A percentile compares a stretch with the other conserved stretches of the same genome.
phyloP scores from a whole-genome alignment of 345 rosid species.

The Gynandropsis gynandra region DNA sequence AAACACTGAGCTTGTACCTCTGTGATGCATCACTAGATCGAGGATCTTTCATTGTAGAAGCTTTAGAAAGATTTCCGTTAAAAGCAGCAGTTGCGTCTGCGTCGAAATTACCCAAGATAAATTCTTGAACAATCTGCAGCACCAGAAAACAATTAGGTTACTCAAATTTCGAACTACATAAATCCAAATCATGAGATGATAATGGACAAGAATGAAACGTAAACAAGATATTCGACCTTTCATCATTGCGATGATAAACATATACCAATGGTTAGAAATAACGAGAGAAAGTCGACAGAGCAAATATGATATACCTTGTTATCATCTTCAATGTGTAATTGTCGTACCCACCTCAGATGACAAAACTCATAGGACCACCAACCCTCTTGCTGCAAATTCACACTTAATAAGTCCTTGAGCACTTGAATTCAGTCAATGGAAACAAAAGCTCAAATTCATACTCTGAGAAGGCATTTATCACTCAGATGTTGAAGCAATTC shows the following conservation, averaged over 20 bases:
- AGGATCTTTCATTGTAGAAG: slow-evolving; percentile 70
- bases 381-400: slow-evolving; percentile 78
- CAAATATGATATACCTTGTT: slow-evolving; percentile 38
- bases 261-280: no score
- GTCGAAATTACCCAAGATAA: slow-evolving; percentile 70
- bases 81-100: slow-evolving; percentile 67
- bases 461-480: slow-evolving; percentile 57
- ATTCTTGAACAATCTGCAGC: slow-evolving; percentile 72
- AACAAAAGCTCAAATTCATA: slow-evolving; percentile 23
- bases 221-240: neutral
- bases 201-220: neutral
- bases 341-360: slow-evolving; percentile 47
- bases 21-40: slow-evolving; percentile 77
- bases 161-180: neutral
- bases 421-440: neutral
- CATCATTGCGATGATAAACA: neutral
- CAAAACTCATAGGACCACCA: slow-evolving; percentile 99
- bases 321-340: slow-evolving; percentile 63
- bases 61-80: slow-evolving; percentile 67
- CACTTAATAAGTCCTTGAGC: neutral
- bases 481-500: slow-evolving; percentile 67
- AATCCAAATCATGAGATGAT: neutral
- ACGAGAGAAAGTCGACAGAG: neutral
- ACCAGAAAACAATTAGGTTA: neutral
- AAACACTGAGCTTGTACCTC: slow-evolving; percentile 41